Conservation (phyloP, 1,284 basidiomycete genomes). For the Crucibulum parvulum region DNA sequence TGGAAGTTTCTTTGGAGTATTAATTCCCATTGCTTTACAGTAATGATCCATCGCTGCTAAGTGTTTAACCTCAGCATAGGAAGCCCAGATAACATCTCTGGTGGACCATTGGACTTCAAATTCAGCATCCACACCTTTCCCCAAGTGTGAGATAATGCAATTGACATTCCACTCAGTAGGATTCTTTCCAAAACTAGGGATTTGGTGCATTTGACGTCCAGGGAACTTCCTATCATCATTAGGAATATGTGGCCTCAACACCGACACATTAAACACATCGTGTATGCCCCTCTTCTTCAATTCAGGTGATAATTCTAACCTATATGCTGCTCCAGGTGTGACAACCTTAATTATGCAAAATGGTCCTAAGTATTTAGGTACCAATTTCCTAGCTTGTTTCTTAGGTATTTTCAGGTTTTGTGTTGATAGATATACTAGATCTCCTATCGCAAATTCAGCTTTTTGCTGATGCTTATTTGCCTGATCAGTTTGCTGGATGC, state of each 20-base stretch:
- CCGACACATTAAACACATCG: not conserved
- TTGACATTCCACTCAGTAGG: conserved; percentile 29
- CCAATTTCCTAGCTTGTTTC: not conserved
- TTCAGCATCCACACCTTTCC: too few relatives aligned
- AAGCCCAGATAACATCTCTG: too few relatives aligned
- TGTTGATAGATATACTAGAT: not conserved
- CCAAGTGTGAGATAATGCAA: not conserved
- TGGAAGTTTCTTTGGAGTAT: too few relatives aligned
- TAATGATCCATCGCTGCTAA: too few relatives aligned
- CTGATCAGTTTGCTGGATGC: conserved; percentile 28
- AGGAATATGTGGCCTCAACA: conserved; percentile 22
- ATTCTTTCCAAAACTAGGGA: conserved; percentile 13
- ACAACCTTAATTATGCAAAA: not conserved
- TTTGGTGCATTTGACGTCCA: conserved; percentile 17
- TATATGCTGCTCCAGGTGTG: too few relatives aligned
- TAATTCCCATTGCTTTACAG: too few relatives aligned
- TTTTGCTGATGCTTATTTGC: conserved; percentile 8
- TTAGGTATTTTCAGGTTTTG: not conserved
- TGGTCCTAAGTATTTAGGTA: not conserved
- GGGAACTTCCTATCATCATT: conserved; percentile 34
- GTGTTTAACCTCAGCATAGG: too few relatives aligned
- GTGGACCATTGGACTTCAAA: too few relatives aligned
- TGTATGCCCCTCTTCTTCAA: too few relatives aligned
- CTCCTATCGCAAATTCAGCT: not conserved
- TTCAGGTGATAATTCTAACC: too few relatives aligned